phyloP scores from a whole-genome alignment of 768 basidiomycete genomes.

The Amanita muscaria region DNA sequence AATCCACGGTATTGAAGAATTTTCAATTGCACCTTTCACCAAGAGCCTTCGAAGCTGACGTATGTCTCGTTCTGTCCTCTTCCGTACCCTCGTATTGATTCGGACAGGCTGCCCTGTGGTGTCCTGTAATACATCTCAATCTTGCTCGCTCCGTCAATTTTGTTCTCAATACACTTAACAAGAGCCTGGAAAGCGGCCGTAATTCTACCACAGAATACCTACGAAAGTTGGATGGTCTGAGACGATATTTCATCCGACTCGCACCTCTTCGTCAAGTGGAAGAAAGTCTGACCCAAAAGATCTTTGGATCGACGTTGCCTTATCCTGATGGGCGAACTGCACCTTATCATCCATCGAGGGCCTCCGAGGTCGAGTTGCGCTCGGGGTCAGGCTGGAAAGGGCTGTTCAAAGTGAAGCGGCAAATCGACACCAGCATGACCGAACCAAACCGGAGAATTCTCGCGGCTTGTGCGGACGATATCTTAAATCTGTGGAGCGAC shows the following conservation, averaged over 20 bases:
- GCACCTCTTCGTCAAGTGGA: constrained; percentile 50
- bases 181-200: constrained; percentile 13
- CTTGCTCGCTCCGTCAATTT: constrained; percentile 46
- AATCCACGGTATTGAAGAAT: constrained; percentile 60
- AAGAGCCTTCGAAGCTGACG: constrained; percentile 47
- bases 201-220: constrained; percentile 14
- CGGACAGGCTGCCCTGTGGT: constrained; percentile 42
- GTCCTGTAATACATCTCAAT: constrained; percentile 60
- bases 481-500: constrained; percentile 45
- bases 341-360: constrained; percentile 29
- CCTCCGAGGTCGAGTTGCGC: constrained; percentile 40
- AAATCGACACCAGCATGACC: constrained; percentile 25
- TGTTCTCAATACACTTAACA: constrained; percentile 24
- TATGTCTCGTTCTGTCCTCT: constrained; percentile 13
- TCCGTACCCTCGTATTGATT: neutral
- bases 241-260: constrained; percentile 39
- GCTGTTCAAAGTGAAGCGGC: constrained; percentile 28
- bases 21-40: constrained; percentile 57
- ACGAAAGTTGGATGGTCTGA: constrained; percentile 21
- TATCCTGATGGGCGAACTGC: constrained; percentile 7
- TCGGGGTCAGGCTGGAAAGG: constrained; percentile 43
- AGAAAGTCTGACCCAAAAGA: constrained; percentile 33
- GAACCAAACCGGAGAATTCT: constrained; percentile 38
- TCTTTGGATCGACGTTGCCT: constrained; percentile 25
- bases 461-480: constrained; percentile 45